Conservation (phyloP, 2,329 filamentous ascomycete genomes). For the Aspergillus neotritici region DNA sequence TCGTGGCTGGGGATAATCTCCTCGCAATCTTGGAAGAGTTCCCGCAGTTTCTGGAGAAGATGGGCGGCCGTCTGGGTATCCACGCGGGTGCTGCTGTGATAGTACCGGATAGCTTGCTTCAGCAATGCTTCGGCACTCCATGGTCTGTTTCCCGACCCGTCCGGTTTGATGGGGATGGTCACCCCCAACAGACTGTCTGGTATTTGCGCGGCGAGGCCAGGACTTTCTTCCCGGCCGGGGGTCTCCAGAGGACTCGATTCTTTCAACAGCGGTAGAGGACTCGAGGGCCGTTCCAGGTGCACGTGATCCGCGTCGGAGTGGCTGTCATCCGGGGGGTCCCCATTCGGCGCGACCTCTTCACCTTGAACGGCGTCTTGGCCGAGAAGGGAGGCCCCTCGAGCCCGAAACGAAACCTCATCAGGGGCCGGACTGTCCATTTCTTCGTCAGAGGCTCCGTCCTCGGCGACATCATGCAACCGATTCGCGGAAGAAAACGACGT, state of each 20-base stretch:
- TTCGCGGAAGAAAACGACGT: conserved; percentile 43
- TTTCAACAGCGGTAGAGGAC: conserved; percentile 31
- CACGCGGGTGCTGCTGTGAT: conserved; percentile 33
- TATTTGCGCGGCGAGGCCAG: background rate
- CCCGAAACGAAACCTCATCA: conserved; percentile 1
- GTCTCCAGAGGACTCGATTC: conserved; percentile 29
- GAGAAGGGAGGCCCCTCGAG: conserved; percentile 8
- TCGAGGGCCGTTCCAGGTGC: conserved; percentile 43
- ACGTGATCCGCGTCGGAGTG: conserved; percentile 19
- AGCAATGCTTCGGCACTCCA: conserved; percentile 38
- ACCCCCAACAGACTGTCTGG: conserved; percentile 20
- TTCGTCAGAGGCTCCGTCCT: conserved; percentile 19
- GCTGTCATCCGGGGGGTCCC: conserved; percentile 22
- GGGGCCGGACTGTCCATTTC: conserved; percentile 9
- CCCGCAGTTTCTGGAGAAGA: conserved; percentile 36
- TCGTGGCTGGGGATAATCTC: conserved; percentile 41
- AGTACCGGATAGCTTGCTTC: conserved; percentile 37
- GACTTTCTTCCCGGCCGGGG: conserved; percentile 6
- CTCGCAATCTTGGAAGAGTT: conserved; percentile 35
- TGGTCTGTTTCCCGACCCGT: conserved; percentile 28
- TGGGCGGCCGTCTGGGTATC: conserved; percentile 40
- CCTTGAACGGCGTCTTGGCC: conserved; percentile 10
- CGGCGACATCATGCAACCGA: conserved; percentile 19
- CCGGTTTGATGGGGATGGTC: conserved; percentile 29
- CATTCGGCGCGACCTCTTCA: conserved; percentile 17